Conservation (phyloP, 192 early-diverging fungal species). For the Mortierella alpina region DNA sequence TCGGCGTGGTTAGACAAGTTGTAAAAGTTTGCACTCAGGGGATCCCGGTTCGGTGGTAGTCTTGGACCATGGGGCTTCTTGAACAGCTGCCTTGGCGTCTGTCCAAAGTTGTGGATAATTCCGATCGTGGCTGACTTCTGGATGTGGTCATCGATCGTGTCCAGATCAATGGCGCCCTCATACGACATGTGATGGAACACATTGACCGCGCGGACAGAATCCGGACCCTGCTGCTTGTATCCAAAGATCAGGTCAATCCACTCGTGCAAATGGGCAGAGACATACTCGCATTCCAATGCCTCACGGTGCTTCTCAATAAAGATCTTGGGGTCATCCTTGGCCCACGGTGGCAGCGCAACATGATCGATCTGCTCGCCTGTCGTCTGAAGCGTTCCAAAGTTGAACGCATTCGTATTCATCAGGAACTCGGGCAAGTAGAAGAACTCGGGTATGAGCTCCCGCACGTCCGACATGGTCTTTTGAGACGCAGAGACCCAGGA, state of each 20-base stretch:
- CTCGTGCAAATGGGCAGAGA: conserved; percentile 87
- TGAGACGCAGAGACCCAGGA: conserved; percentile 80
- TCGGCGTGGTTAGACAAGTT: conserved; percentile 60
- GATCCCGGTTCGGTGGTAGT: conserved; percentile 48
- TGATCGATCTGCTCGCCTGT: conserved; percentile 75
- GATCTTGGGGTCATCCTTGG: conserved; percentile 73
- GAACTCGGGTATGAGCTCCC: conserved; percentile 97
- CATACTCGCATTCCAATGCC: conserved; percentile 86
- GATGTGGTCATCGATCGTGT: conserved; percentile 87
- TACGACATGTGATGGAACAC: conserved; percentile 98
- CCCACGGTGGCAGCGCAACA: conserved; percentile 90
- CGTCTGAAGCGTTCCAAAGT: conserved; percentile 67
- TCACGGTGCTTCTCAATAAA: conserved; percentile 85
- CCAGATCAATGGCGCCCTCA: conserved; percentile 95
- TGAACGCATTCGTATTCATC: conserved; percentile 74
- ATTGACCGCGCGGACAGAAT: conserved; percentile 88
- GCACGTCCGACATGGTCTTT: conserved; percentile 84
- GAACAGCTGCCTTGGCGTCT: conserved; percentile 93
- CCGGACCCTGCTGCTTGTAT: conserved; percentile 91
- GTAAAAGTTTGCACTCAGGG: conserved; percentile 54
- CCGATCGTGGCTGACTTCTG: conserved; percentile 91
- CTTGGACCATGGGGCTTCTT: conserved; percentile 83
- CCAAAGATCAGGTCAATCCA: conserved; percentile 98
- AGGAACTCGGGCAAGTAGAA: conserved; percentile 96
- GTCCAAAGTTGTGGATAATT: conserved; percentile 98